Evolutionary conservation across 202 grass and related monocot species (phyloP).

Genomic region (Dendrocalamus latiflorus): DNA sequence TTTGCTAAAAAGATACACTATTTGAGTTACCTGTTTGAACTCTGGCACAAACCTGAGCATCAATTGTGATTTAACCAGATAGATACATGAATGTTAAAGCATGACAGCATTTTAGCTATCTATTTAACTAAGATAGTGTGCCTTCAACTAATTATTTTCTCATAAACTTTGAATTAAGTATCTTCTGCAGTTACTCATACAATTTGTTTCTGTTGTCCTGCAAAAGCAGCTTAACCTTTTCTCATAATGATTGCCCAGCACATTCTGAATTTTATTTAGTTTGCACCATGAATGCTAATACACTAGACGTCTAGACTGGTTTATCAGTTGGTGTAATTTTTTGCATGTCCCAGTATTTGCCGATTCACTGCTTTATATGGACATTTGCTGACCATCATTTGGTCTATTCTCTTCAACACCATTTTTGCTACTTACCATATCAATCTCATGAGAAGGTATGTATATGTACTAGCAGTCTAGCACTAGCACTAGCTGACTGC

Average conservation of each 20-base stretch:
- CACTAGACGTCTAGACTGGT: neutral
- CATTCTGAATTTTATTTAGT: too few species aligned
- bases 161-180: neutral
- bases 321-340: neutral
- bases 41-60: neutral
- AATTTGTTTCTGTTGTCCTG: neutral
- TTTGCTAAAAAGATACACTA: too few species aligned
- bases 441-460: too few species aligned
- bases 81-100: neutral
- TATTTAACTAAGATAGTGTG: neutral
- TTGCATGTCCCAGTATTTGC: neutral
- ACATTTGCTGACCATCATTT: neutral
- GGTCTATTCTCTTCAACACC: too few species aligned
- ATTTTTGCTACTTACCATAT: too few species aligned
- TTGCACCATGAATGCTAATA: neutral
- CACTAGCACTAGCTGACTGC: too few species aligned
- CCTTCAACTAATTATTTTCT: neutral
- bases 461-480: too few species aligned
- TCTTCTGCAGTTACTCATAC: neutral
- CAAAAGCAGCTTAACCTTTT: conserved; percentile 1
- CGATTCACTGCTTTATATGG: neutral
- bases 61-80: neutral
- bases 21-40: neutral
- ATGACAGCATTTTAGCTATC: neutral
- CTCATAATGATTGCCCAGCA: neutral